Conservation (phyloP, 495 filamentous ascomycete species). For the Hypoxylon crocopeplum region DNA sequence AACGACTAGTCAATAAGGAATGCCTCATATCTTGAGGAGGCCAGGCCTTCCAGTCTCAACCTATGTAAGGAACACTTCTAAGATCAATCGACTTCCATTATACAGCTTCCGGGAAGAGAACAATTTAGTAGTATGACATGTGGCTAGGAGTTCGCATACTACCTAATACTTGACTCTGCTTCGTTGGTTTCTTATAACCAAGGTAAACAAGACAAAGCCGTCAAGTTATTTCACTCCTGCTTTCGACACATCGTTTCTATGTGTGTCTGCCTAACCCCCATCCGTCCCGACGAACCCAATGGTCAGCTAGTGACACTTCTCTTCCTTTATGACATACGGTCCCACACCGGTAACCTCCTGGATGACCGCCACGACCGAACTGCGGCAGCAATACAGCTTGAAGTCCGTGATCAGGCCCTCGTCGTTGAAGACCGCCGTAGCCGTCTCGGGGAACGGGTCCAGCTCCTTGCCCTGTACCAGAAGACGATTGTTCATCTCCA, state of each 20-base stretch:
- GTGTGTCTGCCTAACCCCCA: too few relatives aligned
- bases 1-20: too few relatives aligned
- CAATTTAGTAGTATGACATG: too few relatives aligned
- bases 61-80: too few relatives aligned
- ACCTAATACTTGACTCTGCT: too few relatives aligned
- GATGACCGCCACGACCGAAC: conserved; percentile 15
- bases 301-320: background rate
- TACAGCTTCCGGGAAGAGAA: too few relatives aligned
- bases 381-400: conserved; percentile 21
- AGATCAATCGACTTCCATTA: too few relatives aligned
- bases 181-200: too few relatives aligned
- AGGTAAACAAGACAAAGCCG: too few relatives aligned
- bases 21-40: background rate
- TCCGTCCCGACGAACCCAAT: background rate
- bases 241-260: too few relatives aligned
- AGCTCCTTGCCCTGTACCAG: conserved; percentile 4
- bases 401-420: conserved; percentile 19
- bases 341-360: conserved; percentile 25
- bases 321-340: conserved; percentile 14
- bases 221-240: too few relatives aligned
- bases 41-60: background rate
- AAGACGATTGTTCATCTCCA: conserved; percentile 18
- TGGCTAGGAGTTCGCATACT: too few relatives aligned
- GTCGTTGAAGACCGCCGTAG: conserved; percentile 14
- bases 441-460: conserved; percentile 10